Conservation (phyloP, 2,329 filamentous ascomycete genomes). For the Pseudogymnoascus sp. region DNA sequence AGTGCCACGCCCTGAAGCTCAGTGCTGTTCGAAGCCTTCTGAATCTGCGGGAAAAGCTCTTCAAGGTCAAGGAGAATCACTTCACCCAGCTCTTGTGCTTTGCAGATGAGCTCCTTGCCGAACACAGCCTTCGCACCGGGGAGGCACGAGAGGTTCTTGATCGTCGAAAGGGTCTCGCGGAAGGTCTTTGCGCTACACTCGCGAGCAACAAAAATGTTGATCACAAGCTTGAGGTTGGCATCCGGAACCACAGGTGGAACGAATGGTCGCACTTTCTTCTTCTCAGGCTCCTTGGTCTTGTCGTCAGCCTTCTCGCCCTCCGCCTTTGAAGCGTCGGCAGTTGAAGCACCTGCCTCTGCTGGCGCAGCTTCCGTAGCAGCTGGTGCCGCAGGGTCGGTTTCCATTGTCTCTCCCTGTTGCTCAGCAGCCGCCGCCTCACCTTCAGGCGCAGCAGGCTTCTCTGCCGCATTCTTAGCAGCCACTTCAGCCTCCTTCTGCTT, state of each 20-base stretch:
- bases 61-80: conserved; percentile 79
- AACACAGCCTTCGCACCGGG: conserved; percentile 84
- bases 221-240: conserved; percentile 84
- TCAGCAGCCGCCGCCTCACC: conserved; percentile 19
- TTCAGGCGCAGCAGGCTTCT: conserved; percentile 28
- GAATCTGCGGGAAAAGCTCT: conserved; percentile 77
- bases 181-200: conserved; percentile 98
- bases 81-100: conserved; percentile 76
- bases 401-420: neutral
- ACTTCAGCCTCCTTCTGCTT: conserved; percentile 69
- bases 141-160: conserved; percentile 93
- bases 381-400: conserved; percentile 21
- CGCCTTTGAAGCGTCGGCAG: conserved; percentile 14
- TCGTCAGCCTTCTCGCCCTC: conserved; percentile 17
- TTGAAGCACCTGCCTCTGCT: conserved; percentile 15
- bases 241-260: conserved; percentile 80
- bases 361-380: conserved; percentile 10
- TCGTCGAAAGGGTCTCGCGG: conserved; percentile 94
- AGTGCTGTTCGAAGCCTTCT: conserved; percentile 77
- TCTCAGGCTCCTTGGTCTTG: conserved; percentile 23
- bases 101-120: conserved; percentile 82
- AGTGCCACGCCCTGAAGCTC: conserved; percentile 93
- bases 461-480: conserved; percentile 38
- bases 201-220: conserved; percentile 89
- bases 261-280: conserved; percentile 44